Evolutionary conservation across 495 filamentous ascomycete genomes (phyloP), one percentile per base, ranked within the genome.

Genomic region (Sphaerosporella brunnea): DNA sequence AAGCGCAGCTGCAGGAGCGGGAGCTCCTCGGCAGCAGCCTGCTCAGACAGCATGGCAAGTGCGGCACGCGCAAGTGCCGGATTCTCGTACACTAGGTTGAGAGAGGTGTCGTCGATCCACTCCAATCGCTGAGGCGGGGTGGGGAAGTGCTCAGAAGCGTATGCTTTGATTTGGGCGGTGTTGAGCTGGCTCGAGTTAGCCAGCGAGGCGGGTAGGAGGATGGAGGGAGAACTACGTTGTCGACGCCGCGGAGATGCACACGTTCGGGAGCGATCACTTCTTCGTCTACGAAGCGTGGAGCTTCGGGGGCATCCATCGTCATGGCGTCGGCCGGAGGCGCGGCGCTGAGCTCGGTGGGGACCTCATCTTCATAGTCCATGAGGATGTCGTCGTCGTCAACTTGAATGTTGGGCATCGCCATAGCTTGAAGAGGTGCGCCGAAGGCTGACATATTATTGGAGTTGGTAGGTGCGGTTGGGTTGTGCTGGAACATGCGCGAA

Each of bases 61-160:
- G 85, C 88, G 41, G 74, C 68, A 1, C 70, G 54, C 0, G 87
- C 88, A n/a, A 70, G 58, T n/a, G 78, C 74, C 16, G 79, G 64
- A 20, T 69, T 72, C 23, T 70, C 67, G 67, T 85, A 97, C 36
- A 88, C 59, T 25, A 93, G 61, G 53, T 94, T 95, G 50, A 84
- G 60, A 0, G 86, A 90, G 15, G 74, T 80, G 61, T 97, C 90
- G 55, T 97, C 81, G 51, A 97, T 87, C 90, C 90, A 97, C 64
- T 95, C 84, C 53, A 95, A 66, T 16, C 73, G 72, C 19, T 66
- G 59, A 23, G 80, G 71, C 11, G 72, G 65, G 2, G 62, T 52
- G 11, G 69, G 56, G 56, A 75, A 82, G 61, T 86, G 73, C 45
- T 82, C 73, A 3, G 60, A 45, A 1, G 80, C 71, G 53, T 81